Evolutionary conservation across 345 rosid genomes (phyloP).

Genomic region (Eutrema yunnanense): DNA sequence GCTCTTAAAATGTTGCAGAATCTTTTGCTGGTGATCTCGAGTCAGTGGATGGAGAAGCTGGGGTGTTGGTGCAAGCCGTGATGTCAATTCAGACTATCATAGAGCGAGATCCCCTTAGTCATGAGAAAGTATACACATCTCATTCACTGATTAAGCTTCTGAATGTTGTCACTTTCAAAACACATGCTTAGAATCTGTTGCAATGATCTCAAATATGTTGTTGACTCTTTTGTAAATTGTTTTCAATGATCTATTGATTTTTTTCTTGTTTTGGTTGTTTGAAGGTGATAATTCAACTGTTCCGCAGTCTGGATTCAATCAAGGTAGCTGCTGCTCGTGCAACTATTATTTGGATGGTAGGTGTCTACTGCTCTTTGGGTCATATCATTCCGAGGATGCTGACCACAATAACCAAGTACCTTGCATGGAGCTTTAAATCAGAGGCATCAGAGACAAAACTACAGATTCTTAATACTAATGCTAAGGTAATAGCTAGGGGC

Average conservation of each 20-base stretch:
- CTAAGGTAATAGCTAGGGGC: conserved; percentile 47
- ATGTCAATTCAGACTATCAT: conserved; percentile 73
- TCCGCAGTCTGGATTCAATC: conserved; percentile 78
- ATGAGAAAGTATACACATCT: conserved; percentile 64
- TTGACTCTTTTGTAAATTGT: neutral
- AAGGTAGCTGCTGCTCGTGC: conserved; percentile 88
- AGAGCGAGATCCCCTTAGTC: conserved; percentile 60
- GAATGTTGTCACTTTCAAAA: neutral
- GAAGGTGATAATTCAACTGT: conserved; percentile 77
- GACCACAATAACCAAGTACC: conserved; percentile 68
- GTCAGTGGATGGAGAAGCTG: conserved; percentile 51
- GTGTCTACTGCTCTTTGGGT: conserved; percentile 72
- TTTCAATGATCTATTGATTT: neutral
- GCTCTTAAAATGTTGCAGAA: conserved; percentile 46
- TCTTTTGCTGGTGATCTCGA: conserved; percentile 39
- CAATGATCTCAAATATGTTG: conserved; percentile 5
- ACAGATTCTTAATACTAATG: conserved; percentile 72
- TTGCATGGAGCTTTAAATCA: conserved; percentile 81
- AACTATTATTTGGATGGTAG: conserved; percentile 90
- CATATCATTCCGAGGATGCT: conserved; percentile 70
- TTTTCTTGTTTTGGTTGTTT: conserved; percentile 10
- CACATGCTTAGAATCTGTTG: neutral
- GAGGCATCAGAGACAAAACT: conserved; percentile 86
- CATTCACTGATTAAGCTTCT: conserved; percentile 8
- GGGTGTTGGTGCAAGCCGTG: conserved; percentile 69